Evolutionary conservation across 441 rosid species (phyloP).

Genomic region (Gossypium aridum): DNA sequence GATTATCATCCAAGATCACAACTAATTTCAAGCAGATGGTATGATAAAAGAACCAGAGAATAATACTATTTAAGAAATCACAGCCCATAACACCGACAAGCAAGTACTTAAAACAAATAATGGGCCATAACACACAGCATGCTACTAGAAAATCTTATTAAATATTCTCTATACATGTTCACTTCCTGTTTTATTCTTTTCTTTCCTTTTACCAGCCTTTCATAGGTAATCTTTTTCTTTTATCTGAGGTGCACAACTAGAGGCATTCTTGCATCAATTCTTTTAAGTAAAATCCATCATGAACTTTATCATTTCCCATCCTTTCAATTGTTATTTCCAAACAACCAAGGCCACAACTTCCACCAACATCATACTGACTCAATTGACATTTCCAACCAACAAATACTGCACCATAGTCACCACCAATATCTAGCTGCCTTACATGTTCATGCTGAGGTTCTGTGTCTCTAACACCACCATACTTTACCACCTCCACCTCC

Average conservation of each 20-base stretch:
- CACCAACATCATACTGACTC: not conserved
- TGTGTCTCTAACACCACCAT: not conserved
- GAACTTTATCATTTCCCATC: not conserved
- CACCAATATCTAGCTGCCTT: not conserved
- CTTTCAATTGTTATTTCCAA: not conserved
- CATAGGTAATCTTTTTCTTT: not conserved
- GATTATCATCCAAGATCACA: not conserved
- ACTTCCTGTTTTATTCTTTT: not conserved
- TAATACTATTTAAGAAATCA: not conserved
- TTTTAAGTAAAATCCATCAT: not conserved
- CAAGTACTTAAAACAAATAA: not conserved
- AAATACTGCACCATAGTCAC: not conserved
- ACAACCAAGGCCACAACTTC: not conserved
- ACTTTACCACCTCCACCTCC: not conserved
- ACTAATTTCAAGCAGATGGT: not conserved
- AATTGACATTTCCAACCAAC: not conserved
- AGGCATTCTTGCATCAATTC: not conserved
- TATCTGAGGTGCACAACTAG: not conserved
- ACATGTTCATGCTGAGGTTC: not conserved
- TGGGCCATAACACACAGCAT: not conserved
- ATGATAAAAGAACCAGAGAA: not conserved
- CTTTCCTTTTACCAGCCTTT: not conserved
- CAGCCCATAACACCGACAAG: not conserved
- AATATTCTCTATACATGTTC: not conserved
- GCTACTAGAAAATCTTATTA: not conserved